Percentiles rank a stretch among this genome's conserved stretches.
Conservation (phyloP, 164 flowering plant species). For the Litsea cubeba region DNA sequence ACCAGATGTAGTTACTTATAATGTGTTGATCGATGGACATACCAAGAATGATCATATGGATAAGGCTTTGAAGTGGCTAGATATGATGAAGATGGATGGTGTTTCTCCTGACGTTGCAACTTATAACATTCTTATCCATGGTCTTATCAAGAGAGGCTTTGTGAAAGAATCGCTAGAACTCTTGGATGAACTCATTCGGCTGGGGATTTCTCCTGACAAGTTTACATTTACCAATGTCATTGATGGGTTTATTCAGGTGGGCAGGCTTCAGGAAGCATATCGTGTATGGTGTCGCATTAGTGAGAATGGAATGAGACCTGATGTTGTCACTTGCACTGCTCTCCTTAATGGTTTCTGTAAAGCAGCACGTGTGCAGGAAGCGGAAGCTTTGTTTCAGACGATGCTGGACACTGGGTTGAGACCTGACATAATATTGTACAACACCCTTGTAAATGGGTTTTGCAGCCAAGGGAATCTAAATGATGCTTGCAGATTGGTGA, state of each 20-base stretch:
- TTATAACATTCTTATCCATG: slow-evolving; percentile 39
- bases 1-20: slow-evolving; percentile 39
- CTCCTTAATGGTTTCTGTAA: slow-evolving; percentile 46
- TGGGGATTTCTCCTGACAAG: slow-evolving; percentile 38
- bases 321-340: slow-evolving; percentile 49
- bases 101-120: slow-evolving; percentile 36
- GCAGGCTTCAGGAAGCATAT: slow-evolving; percentile 40
- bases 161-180: slow-evolving; percentile 28
- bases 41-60: slow-evolving; percentile 33
- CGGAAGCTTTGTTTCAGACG: slow-evolving; percentile 27
- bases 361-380: slow-evolving; percentile 39
- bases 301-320: slow-evolving; percentile 34
- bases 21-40: slow-evolving; percentile 40
- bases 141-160: slow-evolving; percentile 38
- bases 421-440: slow-evolving; percentile 45
- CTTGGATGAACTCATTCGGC: slow-evolving; percentile 35
- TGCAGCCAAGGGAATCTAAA: slow-evolving; percentile 30
- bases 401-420: slow-evolving; percentile 39
- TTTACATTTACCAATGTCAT: slow-evolving; percentile 37
- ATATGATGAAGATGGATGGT: slow-evolving; percentile 27
- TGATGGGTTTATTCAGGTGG: slow-evolving; percentile 27
- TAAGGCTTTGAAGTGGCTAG: slow-evolving; percentile 36
- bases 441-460: slow-evolving; percentile 48
- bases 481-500: slow-evolving; percentile 33
- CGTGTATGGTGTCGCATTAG: slow-evolving; percentile 43